A percentile compares a stretch with the other conserved stretches of the same genome.
Evolutionary conservation across 805 yeast species (phyloP).

Genomic region (Lipomyces kockii): DNA sequence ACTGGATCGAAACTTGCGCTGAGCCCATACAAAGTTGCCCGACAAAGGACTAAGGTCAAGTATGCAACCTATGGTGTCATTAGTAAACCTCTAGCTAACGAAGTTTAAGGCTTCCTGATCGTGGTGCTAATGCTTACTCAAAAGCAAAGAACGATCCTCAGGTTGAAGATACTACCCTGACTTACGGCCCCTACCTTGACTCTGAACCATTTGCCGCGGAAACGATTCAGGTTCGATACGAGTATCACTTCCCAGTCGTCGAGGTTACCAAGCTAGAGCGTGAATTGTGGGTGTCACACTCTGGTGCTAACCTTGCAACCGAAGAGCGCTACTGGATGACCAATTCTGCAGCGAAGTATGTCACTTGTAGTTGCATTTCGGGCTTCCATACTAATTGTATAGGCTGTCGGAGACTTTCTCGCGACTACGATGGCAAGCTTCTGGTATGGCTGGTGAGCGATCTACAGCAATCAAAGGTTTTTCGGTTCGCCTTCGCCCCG

Average conservation of each 20-base stretch:
- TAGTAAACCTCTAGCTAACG: not conserved
- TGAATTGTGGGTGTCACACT: constrained; percentile 83
- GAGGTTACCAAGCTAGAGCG: constrained; percentile 66
- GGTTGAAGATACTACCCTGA: constrained; percentile 44
- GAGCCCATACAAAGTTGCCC: constrained; percentile 63
- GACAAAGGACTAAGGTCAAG: constrained; percentile 54
- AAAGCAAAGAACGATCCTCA: constrained; percentile 46
- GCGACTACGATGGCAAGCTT: constrained; percentile 74
- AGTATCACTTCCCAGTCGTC: constrained; percentile 67
- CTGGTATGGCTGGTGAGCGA: constrained; percentile 53
- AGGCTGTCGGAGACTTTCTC: constrained; percentile 62
- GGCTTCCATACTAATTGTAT: not conserved
- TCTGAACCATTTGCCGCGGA: constrained; percentile 53
- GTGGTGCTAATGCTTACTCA: constrained; percentile 39
- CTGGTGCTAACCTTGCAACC: constrained; percentile 70
- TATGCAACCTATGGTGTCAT: constrained; percentile 47
- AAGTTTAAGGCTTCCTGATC: constrained; percentile 17
- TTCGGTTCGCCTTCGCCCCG: constrained; percentile 50
- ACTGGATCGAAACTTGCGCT: constrained; percentile 60
- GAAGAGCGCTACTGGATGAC: constrained; percentile 85
- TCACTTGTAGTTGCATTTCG: not conserved
- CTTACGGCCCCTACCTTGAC: constrained; percentile 60
- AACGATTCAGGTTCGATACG: constrained; percentile 54
- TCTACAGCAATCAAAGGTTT: constrained; percentile 58
- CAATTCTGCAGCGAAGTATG: constrained; percentile 67